phyloP scores from a whole-genome alignment of 495 filamentous ascomycete genomes.

The Podospora appendiculata region DNA sequence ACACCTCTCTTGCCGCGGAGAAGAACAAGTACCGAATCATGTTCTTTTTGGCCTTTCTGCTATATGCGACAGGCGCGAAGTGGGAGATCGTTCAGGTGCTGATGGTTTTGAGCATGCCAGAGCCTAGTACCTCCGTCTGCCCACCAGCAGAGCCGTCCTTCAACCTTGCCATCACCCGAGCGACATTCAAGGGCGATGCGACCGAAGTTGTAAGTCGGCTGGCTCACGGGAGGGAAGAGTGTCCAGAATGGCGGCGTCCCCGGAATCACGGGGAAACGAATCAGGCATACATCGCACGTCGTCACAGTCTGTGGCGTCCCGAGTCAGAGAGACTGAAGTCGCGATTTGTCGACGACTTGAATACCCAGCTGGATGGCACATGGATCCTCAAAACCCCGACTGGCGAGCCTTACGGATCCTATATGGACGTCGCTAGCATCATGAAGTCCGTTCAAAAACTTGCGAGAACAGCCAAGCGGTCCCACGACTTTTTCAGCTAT shows the following conservation, averaged over 20 bases:
- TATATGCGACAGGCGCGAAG: conserved; percentile 1
- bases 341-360: background rate
- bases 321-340: background rate
- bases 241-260: background rate
- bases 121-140: too few species aligned
- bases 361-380: background rate
- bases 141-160: background rate
- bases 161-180: background rate
- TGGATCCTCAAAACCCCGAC: background rate
- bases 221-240: background rate
- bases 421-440: background rate
- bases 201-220: background rate
- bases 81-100: conserved; percentile 8
- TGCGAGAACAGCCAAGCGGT: too few species aligned
- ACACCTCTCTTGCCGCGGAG: conserved; percentile 1
- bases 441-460: too few species aligned
- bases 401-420: background rate
- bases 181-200: background rate
- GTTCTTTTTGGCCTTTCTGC: conserved; percentile 9
- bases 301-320: background rate
- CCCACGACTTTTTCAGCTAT: too few species aligned
- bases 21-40: conserved; percentile 7
- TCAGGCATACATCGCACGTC: background rate
- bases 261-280: background rate
- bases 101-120: conserved; percentile 12